A percentile compares a stretch with the other conserved stretches of the same genome.
Evolutionary conservation across 2,329 filamentous ascomycete species (phyloP).

Genomic region (Trichoderma sp.): DNA sequence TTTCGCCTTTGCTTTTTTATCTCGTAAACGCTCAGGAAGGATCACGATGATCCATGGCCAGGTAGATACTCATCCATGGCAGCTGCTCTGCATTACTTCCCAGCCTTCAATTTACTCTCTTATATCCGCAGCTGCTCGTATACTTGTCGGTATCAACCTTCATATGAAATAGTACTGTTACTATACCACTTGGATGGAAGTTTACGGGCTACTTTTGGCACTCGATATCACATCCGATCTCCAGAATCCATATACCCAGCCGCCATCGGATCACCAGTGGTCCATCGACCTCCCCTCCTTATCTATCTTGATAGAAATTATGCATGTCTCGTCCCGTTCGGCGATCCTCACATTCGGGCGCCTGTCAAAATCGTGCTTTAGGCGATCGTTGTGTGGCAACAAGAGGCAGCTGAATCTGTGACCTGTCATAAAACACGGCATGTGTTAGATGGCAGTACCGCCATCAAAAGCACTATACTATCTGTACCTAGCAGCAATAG

Average conservation of each 20-base stretch:
- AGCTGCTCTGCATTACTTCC: neutral
- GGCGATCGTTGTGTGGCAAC: neutral
- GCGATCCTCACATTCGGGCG: neutral
- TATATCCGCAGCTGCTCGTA: neutral
- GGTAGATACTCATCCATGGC: neutral
- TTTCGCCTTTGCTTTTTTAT: neutral
- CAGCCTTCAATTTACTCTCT: neutral
- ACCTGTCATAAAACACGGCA: neutral
- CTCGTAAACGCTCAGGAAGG: neutral
- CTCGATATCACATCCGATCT: conserved; percentile 10
- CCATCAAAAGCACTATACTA: neutral
- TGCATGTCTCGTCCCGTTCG: conserved; percentile 2
- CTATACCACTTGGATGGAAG: neutral
- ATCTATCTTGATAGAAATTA: neutral
- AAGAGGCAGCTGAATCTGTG: neutral
- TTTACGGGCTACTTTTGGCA: too few relatives aligned
- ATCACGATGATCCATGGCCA: neutral
- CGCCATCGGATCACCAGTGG: conserved; percentile 9
- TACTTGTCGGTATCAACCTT: neutral
- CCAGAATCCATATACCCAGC: neutral
- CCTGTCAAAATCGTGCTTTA: neutral
- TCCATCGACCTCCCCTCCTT: conserved; percentile 8
- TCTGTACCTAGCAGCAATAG: too few relatives aligned
- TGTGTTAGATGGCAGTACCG: neutral
- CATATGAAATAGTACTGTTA: neutral